A percentile compares a stretch with the other conserved stretches of the same genome.
Evolutionary conservation across 495 filamentous ascomycete genomes (phyloP).

Genomic region (Aspergillus homomorphus): DNA sequence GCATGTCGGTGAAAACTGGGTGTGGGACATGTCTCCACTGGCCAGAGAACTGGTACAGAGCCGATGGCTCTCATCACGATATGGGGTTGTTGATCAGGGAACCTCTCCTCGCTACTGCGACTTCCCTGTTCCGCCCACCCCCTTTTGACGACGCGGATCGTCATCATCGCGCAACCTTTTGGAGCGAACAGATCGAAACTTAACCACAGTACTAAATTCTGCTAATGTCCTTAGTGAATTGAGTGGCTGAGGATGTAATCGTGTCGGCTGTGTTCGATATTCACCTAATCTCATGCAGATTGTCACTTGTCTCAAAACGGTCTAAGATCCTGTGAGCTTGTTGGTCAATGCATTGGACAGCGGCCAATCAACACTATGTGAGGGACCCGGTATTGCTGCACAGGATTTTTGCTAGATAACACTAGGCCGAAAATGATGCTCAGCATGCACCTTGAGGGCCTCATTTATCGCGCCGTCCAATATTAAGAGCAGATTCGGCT

Average conservation of each 20-base stretch:
- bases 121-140: background rate
- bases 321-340: slow-evolving; percentile 1
- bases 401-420: background rate
- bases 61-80: background rate
- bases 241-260: slow-evolving; percentile 8
- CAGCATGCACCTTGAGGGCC: background rate
- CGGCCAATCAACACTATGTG: background rate
- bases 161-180: background rate
- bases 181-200: background rate
- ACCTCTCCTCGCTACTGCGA: background rate
- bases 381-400: background rate
- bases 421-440: background rate
- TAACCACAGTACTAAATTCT: background rate
- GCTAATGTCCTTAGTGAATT: background rate
- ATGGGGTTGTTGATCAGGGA: background rate
- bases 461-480: background rate
- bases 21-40: slow-evolving; percentile 1
- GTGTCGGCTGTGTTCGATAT: slow-evolving; percentile 13
- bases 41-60: background rate
- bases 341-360: slow-evolving; percentile 15
- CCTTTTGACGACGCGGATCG: background rate
- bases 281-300: background rate
- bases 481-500: slow-evolving; percentile 2
- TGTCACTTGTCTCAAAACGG: slow-evolving; percentile 7
- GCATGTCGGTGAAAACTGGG: background rate